phyloP scores from a whole-genome alignment of 768 basidiomycete species.

The Amanita subjunquillea region DNA sequence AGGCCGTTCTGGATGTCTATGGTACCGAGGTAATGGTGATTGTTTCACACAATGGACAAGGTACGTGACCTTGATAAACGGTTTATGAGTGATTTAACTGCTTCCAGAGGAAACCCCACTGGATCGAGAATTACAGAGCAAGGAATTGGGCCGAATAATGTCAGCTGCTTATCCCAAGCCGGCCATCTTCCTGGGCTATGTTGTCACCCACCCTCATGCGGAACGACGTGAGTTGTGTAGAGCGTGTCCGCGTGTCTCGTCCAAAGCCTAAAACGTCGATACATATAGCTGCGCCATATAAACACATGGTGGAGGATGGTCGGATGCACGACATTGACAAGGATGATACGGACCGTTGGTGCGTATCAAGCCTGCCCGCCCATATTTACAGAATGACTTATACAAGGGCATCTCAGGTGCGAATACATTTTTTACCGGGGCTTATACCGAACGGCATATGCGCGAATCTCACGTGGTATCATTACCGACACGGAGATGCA shows the following conservation, averaged over 20 bases:
- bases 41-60: constrained; percentile 91
- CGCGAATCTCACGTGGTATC: constrained; percentile 68
- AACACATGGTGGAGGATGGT: constrained; percentile 70
- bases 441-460: constrained; percentile 72
- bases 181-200: constrained; percentile 74
- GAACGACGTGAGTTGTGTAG: constrained; percentile 40
- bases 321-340: constrained; percentile 71
- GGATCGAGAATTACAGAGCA: constrained; percentile 83
- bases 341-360: constrained; percentile 67
- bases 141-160: constrained; percentile 74
- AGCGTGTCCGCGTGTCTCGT: neutral
- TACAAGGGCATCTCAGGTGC: constrained; percentile 41
- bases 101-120: constrained; percentile 71
- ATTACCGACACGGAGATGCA: constrained; percentile 90
- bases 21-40: constrained; percentile 73
- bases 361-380: constrained; percentile 8
- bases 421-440: constrained; percentile 87
- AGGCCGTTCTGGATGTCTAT: constrained; percentile 72
- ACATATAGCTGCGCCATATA: constrained; percentile 58
- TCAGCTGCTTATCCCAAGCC: constrained; percentile 57
- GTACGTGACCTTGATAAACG: constrained; percentile 20
- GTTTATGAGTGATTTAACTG: neutral
- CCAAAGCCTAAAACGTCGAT: neutral
- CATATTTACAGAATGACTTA: neutral
- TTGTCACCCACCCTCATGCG: constrained; percentile 62